A percentile compares a stretch with the other conserved stretches of the same genome.
Evolutionary conservation across 331 rosid species (phyloP).

Genomic region (Rhamnella rubrinervis): DNA sequence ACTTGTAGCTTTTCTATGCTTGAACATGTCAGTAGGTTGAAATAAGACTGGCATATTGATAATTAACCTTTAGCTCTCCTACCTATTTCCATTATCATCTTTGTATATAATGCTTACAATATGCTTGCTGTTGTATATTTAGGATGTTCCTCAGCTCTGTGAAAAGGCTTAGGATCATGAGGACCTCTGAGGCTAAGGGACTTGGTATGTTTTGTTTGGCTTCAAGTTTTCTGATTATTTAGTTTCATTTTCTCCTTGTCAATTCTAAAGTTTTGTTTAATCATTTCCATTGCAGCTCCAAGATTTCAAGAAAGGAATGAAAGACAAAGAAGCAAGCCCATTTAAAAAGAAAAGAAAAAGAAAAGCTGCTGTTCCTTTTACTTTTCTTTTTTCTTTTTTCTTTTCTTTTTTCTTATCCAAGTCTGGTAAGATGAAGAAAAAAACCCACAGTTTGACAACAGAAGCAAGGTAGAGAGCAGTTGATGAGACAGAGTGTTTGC

Average conservation of each 20-base stretch:
- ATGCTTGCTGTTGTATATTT: background rate
- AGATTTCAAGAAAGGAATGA: constrained; percentile 52
- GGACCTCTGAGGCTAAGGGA: constrained; percentile 69
- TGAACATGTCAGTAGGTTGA: too few relatives aligned
- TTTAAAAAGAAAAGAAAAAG: constrained; percentile 12
- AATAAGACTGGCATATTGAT: too few relatives aligned
- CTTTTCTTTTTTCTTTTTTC: constrained; percentile 4
- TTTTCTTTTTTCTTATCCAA: background rate
- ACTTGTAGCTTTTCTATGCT: too few relatives aligned
- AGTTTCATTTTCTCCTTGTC: constrained; percentile 1
- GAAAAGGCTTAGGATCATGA: constrained; percentile 76
- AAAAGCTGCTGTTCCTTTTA: background rate
- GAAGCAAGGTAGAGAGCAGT: constrained; percentile 34
- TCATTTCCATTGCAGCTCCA: constrained; percentile 39
- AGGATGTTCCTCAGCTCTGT: constrained; percentile 71
- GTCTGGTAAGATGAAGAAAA: constrained; percentile 33
- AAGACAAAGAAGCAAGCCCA: constrained; percentile 48
- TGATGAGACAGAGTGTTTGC: constrained; percentile 30
- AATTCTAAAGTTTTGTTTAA: background rate
- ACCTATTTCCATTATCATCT: too few relatives aligned
- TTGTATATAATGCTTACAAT: too few relatives aligned
- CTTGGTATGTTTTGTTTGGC: constrained; percentile 41
- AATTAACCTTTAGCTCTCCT: too few relatives aligned
- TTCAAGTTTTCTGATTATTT: background rate
- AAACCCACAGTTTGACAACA: constrained; percentile 40